Evolutionary conservation across 768 basidiomycete species (phyloP), one percentile per base, ranked within the genome.

Genomic region (Cystobasidium tubakii): DNA sequence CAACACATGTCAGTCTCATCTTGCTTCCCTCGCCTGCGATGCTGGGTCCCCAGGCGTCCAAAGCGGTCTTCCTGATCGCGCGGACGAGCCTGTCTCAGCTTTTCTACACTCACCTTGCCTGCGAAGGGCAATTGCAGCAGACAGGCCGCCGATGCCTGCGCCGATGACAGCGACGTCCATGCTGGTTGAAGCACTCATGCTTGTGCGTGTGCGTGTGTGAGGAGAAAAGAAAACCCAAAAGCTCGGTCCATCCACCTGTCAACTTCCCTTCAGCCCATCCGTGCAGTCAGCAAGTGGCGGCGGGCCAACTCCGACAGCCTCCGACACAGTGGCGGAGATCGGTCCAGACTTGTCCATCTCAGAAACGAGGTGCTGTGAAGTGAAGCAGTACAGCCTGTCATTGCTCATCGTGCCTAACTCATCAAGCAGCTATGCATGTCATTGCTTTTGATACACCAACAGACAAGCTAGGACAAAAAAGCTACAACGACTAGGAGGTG

Each of bases 81-180:
- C 46, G 15, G 39, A 6, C 39, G 6, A 53, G 66, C 15, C 17
- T 50, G 4, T 39, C 57, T 29, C 57, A 4, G 9, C 23, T 17
- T 17, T 15, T 4, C n/a, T 3, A n/a, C 10, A n/a, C 63, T 65
- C 39, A 65, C 63, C 63, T 23, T 65, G 63, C 39, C 63, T 10
- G 19, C 63, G 63, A 15, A 65, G 63, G 33, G 63, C 63, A 43
- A 65, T 65, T 12, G 63, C 63, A 39, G 63, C 63, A 43, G 63
- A 65, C 10, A 65, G 63, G 7, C 63, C 63, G 39, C 63, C 63
- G 25, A 65, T 65, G 39, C 63, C 63, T 36, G 63, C 34, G 39
- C 63, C 63, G 9, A 65, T 43, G 31, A 65, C 43, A 46, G 63
- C 63, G 36, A 65, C 63, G 17, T 65, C 33, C 63, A 65, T 39